Evolutionary conservation across 2,329 filamentous ascomycete genomes (phyloP).

Genomic region (Colletotrichum shisoi): DNA sequence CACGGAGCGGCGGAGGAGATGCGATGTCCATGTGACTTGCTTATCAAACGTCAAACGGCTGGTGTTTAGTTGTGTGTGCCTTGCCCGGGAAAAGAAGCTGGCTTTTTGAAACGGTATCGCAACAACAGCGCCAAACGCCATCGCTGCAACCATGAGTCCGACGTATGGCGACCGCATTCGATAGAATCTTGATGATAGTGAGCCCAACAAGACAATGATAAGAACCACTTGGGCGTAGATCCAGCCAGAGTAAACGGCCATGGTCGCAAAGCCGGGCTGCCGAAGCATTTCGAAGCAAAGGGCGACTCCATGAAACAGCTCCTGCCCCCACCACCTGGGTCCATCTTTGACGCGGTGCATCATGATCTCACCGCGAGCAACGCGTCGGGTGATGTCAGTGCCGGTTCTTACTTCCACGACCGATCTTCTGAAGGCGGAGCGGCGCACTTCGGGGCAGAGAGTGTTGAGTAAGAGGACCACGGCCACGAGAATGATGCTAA

Average conservation of each 20-base stretch:
- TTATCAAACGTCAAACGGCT: constrained; percentile 73
- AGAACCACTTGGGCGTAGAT: constrained; percentile 80
- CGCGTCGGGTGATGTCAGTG: constrained; percentile 61
- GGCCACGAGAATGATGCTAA: constrained; percentile 73
- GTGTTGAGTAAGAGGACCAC: constrained; percentile 73
- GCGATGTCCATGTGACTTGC: constrained; percentile 73
- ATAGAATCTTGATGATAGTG: constrained; percentile 75
- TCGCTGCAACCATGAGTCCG: constrained; percentile 69
- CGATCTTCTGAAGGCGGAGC: constrained; percentile 72
- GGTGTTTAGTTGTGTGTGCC: constrained; percentile 65
- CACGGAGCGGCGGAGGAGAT: constrained; percentile 71
- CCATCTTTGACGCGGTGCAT: constrained; percentile 76
- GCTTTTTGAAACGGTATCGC: constrained; percentile 79
- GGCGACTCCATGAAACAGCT: constrained; percentile 73
- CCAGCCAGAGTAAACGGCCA: constrained; percentile 78
- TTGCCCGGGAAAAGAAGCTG: constrained; percentile 70
- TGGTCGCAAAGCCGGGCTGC: constrained; percentile 75
- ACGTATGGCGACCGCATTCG: constrained; percentile 69
- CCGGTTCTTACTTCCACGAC: constrained; percentile 69
- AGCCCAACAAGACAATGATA: constrained; percentile 75
- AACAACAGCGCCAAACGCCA: constrained; percentile 73
- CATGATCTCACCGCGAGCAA: constrained; percentile 77
- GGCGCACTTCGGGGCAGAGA: constrained; percentile 74
- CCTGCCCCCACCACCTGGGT: constrained; percentile 79
- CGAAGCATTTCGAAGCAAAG: constrained; percentile 74